Percentiles rank a stretch among this genome's conserved stretches.
Conservation (phyloP, 2,329 filamentous ascomycete species). For the Fusarium verrucosum region DNA sequence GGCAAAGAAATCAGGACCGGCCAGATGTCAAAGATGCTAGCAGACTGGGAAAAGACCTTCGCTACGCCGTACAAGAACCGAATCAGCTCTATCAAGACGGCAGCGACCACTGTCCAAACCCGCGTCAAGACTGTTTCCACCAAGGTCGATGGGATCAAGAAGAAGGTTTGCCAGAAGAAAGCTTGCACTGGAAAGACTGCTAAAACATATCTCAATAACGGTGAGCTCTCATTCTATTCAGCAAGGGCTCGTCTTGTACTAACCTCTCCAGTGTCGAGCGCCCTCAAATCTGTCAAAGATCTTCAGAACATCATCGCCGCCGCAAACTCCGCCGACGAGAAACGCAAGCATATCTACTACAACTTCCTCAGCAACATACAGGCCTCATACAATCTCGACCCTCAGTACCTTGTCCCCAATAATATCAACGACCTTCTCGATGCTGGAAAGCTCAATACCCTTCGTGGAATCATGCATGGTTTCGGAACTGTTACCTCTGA, state of each 20-base stretch:
- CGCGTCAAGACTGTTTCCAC: not conserved
- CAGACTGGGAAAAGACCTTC: constrained; percentile 23
- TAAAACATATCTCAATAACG: constrained; percentile 19
- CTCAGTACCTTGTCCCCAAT: not conserved
- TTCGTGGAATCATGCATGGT: constrained; percentile 19
- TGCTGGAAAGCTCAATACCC: not conserved
- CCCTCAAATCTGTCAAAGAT: constrained; percentile 15
- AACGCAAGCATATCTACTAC: constrained; percentile 12
- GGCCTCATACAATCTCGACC: not conserved
- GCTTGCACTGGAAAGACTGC: constrained; percentile 28
- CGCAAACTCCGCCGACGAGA: not conserved
- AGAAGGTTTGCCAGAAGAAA: constrained; percentile 13
- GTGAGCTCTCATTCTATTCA: not conserved
- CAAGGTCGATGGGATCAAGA: constrained; percentile 7
- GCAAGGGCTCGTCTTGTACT: not conserved
- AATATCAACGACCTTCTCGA: not conserved
- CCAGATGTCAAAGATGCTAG: constrained; percentile 8
- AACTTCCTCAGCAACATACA: constrained; percentile 17
- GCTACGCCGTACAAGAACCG: constrained; percentile 13
- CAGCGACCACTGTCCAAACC: constrained; percentile 5
- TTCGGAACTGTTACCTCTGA: constrained; percentile 12
- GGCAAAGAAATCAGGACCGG: constrained; percentile 14
- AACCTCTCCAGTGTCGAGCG: not conserved
- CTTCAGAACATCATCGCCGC: constrained; percentile 7
- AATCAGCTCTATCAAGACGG: constrained; percentile 13